These are phyloP conservation scores for thale cress (Arabidopsis thaliana) DNA, from an alignment of 345 rosid species.

Conservation along the genomic window DNA sequence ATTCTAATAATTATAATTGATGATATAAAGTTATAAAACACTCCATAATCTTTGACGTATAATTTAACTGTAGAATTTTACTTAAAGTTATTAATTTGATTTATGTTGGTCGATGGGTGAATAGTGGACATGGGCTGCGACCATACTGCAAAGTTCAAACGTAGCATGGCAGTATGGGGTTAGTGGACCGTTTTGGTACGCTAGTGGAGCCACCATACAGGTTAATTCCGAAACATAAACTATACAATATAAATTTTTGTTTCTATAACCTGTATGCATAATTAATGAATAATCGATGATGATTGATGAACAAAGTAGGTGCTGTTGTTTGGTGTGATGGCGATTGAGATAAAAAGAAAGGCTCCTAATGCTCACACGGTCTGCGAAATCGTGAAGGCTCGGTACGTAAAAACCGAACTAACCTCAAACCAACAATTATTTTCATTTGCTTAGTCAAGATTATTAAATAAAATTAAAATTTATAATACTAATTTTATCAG, in stretches of 20 bases:
- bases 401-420: constrained; percentile 48
- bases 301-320: constrained; percentile 53
- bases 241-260: not conserved
- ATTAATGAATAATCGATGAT: not conserved
- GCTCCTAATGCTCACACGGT: constrained; percentile 96
- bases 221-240: constrained; percentile 44
- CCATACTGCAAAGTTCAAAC: constrained; percentile 95
- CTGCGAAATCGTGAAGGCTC: constrained; percentile 91
- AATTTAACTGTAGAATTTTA: not conserved
- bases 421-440: too few species aligned
- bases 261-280: not conserved
- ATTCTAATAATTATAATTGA: not conserved
- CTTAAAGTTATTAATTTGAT: not conserved
- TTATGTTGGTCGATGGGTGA: not conserved
- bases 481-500: too few species aligned
- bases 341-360: constrained; percentile 93
- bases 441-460: too few species aligned
- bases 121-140: constrained; percentile 99
- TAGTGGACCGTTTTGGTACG: constrained; percentile 98
- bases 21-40: not conserved
- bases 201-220: constrained; percentile 96
- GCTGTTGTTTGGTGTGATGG: constrained; percentile 88
- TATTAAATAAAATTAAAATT: too few species aligned
- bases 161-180: constrained; percentile 95
- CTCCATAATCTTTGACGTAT: not conserved